Evolutionary conservation across 179 eudicot genomes (phyloP).

Genomic region (Pouteria campechiana): DNA sequence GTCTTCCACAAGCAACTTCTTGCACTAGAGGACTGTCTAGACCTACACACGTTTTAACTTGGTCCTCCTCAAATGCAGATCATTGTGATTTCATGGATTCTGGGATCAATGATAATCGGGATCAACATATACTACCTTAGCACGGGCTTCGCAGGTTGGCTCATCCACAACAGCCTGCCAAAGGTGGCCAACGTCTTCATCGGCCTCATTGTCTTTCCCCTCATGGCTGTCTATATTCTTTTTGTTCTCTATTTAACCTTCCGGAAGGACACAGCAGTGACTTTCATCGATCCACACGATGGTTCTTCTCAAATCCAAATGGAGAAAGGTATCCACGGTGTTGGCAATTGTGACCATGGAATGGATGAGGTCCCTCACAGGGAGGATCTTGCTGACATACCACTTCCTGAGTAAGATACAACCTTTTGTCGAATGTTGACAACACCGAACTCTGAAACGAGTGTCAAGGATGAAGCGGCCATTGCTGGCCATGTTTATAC

Average conservation of each 20-base stretch:
- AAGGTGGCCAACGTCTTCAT: slow-evolving; percentile 50
- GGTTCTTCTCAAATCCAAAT: slow-evolving; percentile 10
- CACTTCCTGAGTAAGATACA: slow-evolving; percentile 20
- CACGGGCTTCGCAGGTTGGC: slow-evolving; percentile 52
- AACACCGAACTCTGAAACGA: too few species aligned
- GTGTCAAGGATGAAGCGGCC: too few species aligned
- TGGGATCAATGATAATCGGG: slow-evolving; percentile 56
- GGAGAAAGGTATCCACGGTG: slow-evolving; percentile 18
- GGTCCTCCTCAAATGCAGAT: slow-evolving; percentile 38
- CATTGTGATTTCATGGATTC: slow-evolving; percentile 46
- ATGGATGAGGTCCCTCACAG: slow-evolving; percentile 23
- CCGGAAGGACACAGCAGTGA: slow-evolving; percentile 47
- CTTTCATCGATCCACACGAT: slow-evolving; percentile 34
- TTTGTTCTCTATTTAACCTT: slow-evolving; percentile 50
- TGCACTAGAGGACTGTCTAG: too few species aligned
- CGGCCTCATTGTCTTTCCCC: slow-evolving; percentile 51
- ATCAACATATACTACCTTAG: slow-evolving; percentile 62
- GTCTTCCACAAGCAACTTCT: too few species aligned
- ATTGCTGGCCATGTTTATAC: too few species aligned
- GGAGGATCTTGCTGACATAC: slow-evolving; percentile 56
- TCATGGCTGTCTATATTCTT: slow-evolving; percentile 42
- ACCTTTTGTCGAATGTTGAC: too few species aligned
- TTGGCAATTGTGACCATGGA: slow-evolving; percentile 1
- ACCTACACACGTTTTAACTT: too few species aligned
- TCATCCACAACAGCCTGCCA: slow-evolving; percentile 37